Conservation (phyloP, 106 monocot genomes). For the Phalaenopsis equestris region DNA sequence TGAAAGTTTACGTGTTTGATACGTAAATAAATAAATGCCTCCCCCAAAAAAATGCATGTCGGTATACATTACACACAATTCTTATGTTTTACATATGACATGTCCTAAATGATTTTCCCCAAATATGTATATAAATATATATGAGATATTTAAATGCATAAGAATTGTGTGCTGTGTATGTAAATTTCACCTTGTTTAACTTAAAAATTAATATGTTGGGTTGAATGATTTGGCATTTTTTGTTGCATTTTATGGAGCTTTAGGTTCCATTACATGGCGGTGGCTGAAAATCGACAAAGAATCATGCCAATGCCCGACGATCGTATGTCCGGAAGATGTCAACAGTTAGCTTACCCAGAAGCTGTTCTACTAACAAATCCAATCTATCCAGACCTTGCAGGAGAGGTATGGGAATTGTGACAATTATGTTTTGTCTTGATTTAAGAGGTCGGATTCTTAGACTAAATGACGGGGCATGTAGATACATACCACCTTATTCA, state of each 20-base stretch:
- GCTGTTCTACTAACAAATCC: slow-evolving; percentile 55
- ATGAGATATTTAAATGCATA: too few relatives aligned
- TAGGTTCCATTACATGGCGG: slow-evolving; percentile 80
- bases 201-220: background rate
- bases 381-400: slow-evolving; percentile 41
- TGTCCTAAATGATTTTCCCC: too few relatives aligned
- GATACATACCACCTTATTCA: too few relatives aligned
- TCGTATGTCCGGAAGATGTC: slow-evolving; percentile 36
- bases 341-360: slow-evolving; percentile 58
- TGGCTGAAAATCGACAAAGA: slow-evolving; percentile 54
- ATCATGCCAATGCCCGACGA: slow-evolving; percentile 78
- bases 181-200: background rate
- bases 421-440: background rate
- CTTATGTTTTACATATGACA: too few relatives aligned
- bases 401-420: slow-evolving; percentile 30
- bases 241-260: slow-evolving; percentile 10
- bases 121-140: too few relatives aligned
- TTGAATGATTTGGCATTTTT: background rate
- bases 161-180: too few relatives aligned
- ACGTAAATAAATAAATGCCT: too few relatives aligned
- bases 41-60: too few relatives aligned
- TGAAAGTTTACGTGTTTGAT: too few relatives aligned
- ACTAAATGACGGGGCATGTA: too few relatives aligned
- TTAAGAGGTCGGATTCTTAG: background rate
- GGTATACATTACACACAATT: too few relatives aligned